Evolutionary conservation across 768 basidiomycete genomes (phyloP).

Genomic region (Cystobasidium onofrii): DNA sequence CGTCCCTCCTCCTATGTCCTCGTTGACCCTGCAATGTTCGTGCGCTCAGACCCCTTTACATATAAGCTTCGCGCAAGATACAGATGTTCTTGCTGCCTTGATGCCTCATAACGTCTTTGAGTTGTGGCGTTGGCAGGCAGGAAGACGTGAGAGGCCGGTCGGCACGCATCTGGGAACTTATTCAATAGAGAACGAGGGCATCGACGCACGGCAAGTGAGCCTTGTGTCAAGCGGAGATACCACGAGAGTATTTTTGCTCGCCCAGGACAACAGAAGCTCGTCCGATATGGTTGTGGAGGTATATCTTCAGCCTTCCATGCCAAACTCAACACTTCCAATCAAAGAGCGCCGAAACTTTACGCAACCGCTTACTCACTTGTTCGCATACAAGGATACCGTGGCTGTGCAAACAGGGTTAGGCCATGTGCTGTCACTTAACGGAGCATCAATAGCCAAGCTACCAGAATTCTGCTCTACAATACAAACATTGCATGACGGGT

Average conservation of each 20-base stretch:
- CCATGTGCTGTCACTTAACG: not conserved
- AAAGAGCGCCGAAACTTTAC: not conserved
- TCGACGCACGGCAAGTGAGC: not conserved
- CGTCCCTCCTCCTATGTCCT: slow-evolving; percentile 96
- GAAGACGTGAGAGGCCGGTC: slow-evolving; percentile 40
- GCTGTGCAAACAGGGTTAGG: not conserved
- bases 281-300: not conserved
- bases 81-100: slow-evolving; percentile 54
- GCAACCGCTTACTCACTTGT: not conserved
- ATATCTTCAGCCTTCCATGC: not conserved
- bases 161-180: not conserved
- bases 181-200: not conserved
- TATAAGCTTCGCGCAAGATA: slow-evolving; percentile 54
- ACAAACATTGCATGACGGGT: slow-evolving; percentile 34
- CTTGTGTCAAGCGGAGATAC: not conserved
- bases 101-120: slow-evolving; percentile 64
- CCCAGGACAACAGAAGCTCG: not conserved
- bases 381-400: not conserved
- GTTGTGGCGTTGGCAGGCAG: slow-evolving; percentile 54
- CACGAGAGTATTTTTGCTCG: not conserved
- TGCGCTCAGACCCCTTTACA: slow-evolving; percentile 55
- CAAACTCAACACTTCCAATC: not conserved
- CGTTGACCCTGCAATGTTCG: slow-evolving; percentile 47
- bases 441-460: slow-evolving; percentile 45
- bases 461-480: slow-evolving; percentile 57